Conservation (phyloP, 495 filamentous ascomycete genomes). For the Aspergillus hancockii region DNA sequence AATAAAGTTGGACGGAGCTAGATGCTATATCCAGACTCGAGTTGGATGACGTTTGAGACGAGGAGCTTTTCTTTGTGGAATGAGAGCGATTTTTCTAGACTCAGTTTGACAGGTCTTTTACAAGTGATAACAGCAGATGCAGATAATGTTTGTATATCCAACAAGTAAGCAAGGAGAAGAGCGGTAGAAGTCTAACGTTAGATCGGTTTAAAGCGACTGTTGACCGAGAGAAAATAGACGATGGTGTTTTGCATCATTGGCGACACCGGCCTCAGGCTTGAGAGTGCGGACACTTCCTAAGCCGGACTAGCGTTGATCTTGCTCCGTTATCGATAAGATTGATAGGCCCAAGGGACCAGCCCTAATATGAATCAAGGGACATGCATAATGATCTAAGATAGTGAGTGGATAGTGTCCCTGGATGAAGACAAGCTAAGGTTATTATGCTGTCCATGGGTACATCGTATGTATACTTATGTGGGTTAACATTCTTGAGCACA, state of each 20-base stretch:
- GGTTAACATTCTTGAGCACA: neutral
- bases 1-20: neutral
- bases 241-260: constrained; percentile 4
- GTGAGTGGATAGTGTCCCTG: neutral
- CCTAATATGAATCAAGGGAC: neutral
- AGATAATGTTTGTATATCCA: neutral
- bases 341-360: neutral
- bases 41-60: neutral
- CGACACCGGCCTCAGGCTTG: constrained; percentile 14
- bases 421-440: constrained; percentile 1
- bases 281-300: constrained; percentile 17
- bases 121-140: neutral
- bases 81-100: neutral
- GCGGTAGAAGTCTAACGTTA: neutral
- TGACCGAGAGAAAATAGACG: neutral
- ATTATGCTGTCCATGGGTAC: neutral
- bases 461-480: neutral
- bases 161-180: neutral
- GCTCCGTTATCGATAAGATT: constrained; percentile 27
- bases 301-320: constrained; percentile 11
- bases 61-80: neutral
- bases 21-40: neutral
- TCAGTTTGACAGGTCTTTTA: neutral
- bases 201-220: neutral
- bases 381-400: neutral